phyloP scores from a whole-genome alignment of 257 asterid species.

The Solanum tarapatanum region DNA sequence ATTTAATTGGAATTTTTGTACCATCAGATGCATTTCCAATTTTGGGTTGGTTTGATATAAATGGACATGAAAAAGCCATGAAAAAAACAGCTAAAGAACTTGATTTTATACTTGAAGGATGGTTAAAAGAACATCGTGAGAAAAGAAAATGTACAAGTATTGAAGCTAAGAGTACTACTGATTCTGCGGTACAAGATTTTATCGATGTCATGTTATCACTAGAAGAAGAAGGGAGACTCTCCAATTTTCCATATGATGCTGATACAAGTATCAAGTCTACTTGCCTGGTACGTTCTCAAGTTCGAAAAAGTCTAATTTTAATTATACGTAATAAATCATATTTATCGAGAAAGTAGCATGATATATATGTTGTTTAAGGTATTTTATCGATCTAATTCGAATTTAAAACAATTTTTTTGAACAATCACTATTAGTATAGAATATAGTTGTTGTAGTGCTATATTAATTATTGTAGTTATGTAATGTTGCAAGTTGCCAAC shows the following conservation, averaged over 20 bases:
- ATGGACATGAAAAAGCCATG: slow-evolving; percentile 11
- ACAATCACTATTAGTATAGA: background rate
- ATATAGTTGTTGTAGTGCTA: background rate
- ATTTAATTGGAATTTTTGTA: slow-evolving; percentile 3
- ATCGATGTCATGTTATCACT: slow-evolving; percentile 7
- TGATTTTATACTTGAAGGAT: slow-evolving; percentile 4
- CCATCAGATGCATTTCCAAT: slow-evolving; percentile 8
- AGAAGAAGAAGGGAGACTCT: background rate
- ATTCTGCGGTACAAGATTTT: background rate
- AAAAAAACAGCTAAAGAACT: slow-evolving; percentile 10
- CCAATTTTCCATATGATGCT: slow-evolving; percentile 1
- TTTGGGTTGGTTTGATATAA: slow-evolving; percentile 3
- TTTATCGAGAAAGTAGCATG: background rate
- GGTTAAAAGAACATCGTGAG: slow-evolving; percentile 5
- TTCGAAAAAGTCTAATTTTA: background rate
- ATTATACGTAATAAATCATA: background rate
- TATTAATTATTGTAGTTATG: background rate
- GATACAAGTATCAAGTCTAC: slow-evolving; percentile 7
- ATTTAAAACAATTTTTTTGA: background rate
- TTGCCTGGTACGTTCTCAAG: background rate
- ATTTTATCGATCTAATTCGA: background rate
- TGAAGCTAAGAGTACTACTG: background rate
- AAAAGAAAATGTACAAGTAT: background rate
- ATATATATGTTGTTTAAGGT: background rate
- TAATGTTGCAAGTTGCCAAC: background rate